Evolutionary conservation across 352 stramenopile genomes (phyloP), one percentile per base, ranked within the genome.

Genomic region (Globisporangium okanoganense): DNA sequence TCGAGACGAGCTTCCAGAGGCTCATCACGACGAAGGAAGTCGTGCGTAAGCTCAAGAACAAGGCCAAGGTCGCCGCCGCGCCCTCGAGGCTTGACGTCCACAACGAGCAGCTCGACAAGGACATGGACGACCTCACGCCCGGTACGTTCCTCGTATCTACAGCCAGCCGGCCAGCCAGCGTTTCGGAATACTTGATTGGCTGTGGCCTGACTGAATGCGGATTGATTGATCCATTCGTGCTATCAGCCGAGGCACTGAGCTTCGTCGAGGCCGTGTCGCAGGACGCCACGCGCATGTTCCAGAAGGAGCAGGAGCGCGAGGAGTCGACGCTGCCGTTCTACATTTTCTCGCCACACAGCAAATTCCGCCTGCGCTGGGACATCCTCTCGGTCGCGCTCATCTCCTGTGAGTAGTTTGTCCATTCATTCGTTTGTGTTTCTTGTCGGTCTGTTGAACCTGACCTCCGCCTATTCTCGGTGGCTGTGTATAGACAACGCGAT

Each of bases 241-340:
- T 36, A 24, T 33, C 55, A 91, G 82, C 78, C 4, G 81, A 94
- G 72, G 82, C 85, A 0, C 66, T 91, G 35, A 72, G 88, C 56
- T 90, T 94, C 72, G 85, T 91, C 22, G 80, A 92, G 65, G 76
- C 76, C 1, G 82, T 79, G 13, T 87, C 79, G 13, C 83, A 82
- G 57, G 83, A 95, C 18, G 86, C 87, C 41, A 84, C 88, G 52
- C 88, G 95, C 52, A 93, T 97, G 52, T 96, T 95, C 62, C 87
- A 94, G 60, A 87, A 87, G 54, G 82, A 88, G 44, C 75, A 91
- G 48, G 82, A 87, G 22, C 86, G 95, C 56, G 83, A 96, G 48
- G 86, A 95, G 35, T 85, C 79, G 13, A 91, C 61, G 36, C 81
- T 98, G 13, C 85, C 82, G 1, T 82, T 71, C 64, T 92, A 80